Percentiles rank a stretch among this genome's conserved stretches.
Conservation (phyloP, 2,329 filamentous ascomycete genomes). For the Pseudopyrenochaeta lycopersici region DNA sequence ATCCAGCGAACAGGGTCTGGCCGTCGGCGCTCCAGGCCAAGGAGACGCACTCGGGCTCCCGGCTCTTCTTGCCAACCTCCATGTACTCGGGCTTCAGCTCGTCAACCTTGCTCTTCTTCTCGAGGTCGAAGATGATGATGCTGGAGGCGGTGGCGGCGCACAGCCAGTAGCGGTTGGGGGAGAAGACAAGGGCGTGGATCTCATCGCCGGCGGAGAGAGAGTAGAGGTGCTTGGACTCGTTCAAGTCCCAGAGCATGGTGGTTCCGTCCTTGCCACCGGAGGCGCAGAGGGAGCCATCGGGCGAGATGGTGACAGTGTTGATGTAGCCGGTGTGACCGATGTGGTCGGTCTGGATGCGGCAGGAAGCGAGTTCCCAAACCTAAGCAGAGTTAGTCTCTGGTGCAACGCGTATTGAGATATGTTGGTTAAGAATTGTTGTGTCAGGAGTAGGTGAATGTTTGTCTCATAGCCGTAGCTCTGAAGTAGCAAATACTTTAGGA, state of each 20-base stretch:
- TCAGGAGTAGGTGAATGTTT: conserved; percentile 91
- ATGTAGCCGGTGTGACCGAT: conserved; percentile 99
- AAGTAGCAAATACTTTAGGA: conserved; percentile 99
- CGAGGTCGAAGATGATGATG: conserved; percentile 99
- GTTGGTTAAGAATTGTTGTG: conserved; percentile 41
- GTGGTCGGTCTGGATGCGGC: conserved; percentile 99
- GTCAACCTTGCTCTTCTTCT: conserved; percentile 99
- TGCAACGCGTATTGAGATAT: conserved; percentile 1
- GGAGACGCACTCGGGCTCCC: conserved; percentile 96
- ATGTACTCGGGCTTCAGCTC: conserved; percentile 99
- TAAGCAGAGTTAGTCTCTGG: conserved; percentile 55
- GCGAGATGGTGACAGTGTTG: conserved; percentile 99
- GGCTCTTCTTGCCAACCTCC: conserved; percentile 97
- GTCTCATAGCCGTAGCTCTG: conserved; percentile 99
- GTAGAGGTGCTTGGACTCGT: conserved; percentile 99
- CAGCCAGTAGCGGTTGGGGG: conserved; percentile 99
- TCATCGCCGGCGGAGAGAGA: conserved; percentile 99
- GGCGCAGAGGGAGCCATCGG: conserved; percentile 97
- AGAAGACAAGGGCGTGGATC: conserved; percentile 99
- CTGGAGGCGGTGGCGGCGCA: conserved; percentile 96
- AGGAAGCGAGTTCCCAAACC: conserved; percentile 99
- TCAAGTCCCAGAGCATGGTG: conserved; percentile 99
- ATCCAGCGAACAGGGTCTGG: conserved; percentile 99
- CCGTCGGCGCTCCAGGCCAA: conserved; percentile 98
- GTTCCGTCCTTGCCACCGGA: conserved; percentile 99